These are phyloP conservation scores for Pseudophaeomoniella oleicola DNA, from an alignment of 2,329 filamentous ascomycete species.

Conservation along the genomic window DNA sequence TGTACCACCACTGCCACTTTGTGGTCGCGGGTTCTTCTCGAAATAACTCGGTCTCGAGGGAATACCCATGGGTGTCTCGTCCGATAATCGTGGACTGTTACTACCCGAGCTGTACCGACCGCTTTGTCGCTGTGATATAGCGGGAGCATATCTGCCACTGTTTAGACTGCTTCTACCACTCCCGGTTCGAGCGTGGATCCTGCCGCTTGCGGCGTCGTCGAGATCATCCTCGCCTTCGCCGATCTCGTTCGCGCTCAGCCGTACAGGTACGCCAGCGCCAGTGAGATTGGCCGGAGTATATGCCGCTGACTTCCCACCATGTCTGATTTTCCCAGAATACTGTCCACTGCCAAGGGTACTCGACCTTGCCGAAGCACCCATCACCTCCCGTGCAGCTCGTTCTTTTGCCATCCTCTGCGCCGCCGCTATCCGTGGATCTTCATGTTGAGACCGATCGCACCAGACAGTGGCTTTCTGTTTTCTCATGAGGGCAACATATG, in stretches of 20 bases:
- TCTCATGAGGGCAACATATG: conserved; percentile 85
- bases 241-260: conserved; percentile 88
- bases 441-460: conserved; percentile 87
- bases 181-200: conserved; percentile 36
- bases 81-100: conserved; percentile 31
- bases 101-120: conserved; percentile 29
- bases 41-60: conserved; percentile 14
- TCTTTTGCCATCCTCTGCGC: conserved; percentile 79
- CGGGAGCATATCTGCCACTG: conserved; percentile 29
- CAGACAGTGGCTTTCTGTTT: conserved; percentile 97
- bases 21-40: not conserved
- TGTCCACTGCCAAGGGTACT: conserved; percentile 45
- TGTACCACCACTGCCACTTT: conserved; percentile 14
- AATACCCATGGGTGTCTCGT: conserved; percentile 14
- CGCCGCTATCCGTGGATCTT: conserved; percentile 71
- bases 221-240: conserved; percentile 67
- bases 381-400: conserved; percentile 70
- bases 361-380: conserved; percentile 46
- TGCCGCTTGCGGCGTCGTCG: conserved; percentile 38
- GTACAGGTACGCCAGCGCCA: conserved; percentile 74
- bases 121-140: conserved; percentile 18
- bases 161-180: conserved; percentile 45
- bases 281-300: conserved; percentile 64
- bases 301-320: conserved; percentile 69
- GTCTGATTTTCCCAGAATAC: conserved; percentile 63